These are phyloP conservation scores for Strobilomyces dryophilus DNA, from an alignment of 768 basidiomycete species.

Conservation along the genomic window DNA sequence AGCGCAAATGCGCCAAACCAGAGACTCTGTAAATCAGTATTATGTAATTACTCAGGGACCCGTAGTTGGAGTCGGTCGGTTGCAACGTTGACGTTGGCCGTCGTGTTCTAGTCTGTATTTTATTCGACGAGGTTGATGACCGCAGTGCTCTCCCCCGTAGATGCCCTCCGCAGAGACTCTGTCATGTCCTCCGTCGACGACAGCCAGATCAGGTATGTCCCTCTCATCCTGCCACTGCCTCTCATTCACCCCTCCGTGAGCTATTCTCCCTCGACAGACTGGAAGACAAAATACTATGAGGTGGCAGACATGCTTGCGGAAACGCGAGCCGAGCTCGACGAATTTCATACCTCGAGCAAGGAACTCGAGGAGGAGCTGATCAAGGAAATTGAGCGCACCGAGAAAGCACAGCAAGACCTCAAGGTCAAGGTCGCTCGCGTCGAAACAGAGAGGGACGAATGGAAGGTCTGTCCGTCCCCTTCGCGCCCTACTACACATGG, in stretches of 20 bases:
- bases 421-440: conserved; percentile 66
- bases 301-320: conserved; percentile 81
- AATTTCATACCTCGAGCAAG: conserved; percentile 83
- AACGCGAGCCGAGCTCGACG: conserved; percentile 80
- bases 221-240: conserved; percentile 11
- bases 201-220: conserved; percentile 53
- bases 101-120: conserved; percentile 18
- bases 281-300: conserved; percentile 78
- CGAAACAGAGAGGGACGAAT: conserved; percentile 79
- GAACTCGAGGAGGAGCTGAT: conserved; percentile 93
- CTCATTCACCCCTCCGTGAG: conserved; percentile 33
- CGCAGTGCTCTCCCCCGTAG: conserved; percentile 58
- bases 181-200: conserved; percentile 62
- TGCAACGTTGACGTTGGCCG: conserved; percentile 7
- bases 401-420: conserved; percentile 79
- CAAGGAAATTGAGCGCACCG: conserved; percentile 82
- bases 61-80: conserved; percentile 7
- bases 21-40: conserved; percentile 45
- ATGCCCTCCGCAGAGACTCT: conserved; percentile 56
- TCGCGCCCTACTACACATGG: not conserved
- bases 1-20: conserved; percentile 84
- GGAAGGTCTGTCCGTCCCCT: conserved; percentile 66
- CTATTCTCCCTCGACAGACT: conserved; percentile 60
- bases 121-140: conserved; percentile 42
- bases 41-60: conserved; percentile 21